phyloP scores from a whole-genome alignment of 495 filamentous ascomycete species.

The Tuber borchii region DNA sequence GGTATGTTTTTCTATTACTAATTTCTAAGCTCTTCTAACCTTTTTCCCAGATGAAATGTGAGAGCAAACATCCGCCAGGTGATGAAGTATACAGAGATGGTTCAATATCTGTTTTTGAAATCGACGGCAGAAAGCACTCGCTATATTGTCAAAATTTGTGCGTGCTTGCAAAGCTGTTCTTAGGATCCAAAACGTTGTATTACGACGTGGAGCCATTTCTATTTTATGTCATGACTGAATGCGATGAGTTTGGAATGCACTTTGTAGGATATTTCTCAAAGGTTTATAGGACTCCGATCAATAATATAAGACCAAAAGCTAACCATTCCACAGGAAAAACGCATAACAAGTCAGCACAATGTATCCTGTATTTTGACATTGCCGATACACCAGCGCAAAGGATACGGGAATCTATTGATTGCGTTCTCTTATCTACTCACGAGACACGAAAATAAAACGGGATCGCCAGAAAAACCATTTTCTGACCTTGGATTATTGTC shows the following conservation, averaged over 20 bases:
- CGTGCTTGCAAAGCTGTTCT: constrained; percentile 87
- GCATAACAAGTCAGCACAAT: constrained; percentile 90
- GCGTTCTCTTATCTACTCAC: constrained; percentile 97
- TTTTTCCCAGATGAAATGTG: constrained; percentile 59
- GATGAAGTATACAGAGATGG: constrained; percentile 97
- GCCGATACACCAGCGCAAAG: constrained; percentile 92
- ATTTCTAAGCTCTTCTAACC: constrained; percentile 12
- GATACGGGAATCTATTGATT: constrained; percentile 92
- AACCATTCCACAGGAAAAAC: constrained; percentile 59
- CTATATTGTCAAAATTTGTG: constrained; percentile 98
- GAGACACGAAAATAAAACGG: constrained; percentile 84
- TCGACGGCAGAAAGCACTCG: constrained; percentile 92
- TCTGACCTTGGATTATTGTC: constrained; percentile 97
- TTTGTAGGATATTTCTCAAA: constrained; percentile 99
- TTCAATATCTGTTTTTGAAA: constrained; percentile 91
- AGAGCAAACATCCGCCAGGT: constrained; percentile 89
- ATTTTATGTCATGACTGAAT: constrained; percentile 98
- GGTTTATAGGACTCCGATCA: constrained; percentile 13
- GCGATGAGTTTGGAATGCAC: constrained; percentile 85
- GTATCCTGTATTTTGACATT: constrained; percentile 95
- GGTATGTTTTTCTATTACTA: constrained; percentile 45
- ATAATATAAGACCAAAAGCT: neutral
- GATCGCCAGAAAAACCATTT: constrained; percentile 93
- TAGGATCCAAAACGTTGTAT: constrained; percentile 95
- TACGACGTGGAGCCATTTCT: constrained; percentile 98